Percentiles rank a stretch among this genome's conserved stretches.
phyloP scores from a whole-genome alignment of 371 early-diverging fungal genomes.

The Lichtheimia hyalospora region DNA sequence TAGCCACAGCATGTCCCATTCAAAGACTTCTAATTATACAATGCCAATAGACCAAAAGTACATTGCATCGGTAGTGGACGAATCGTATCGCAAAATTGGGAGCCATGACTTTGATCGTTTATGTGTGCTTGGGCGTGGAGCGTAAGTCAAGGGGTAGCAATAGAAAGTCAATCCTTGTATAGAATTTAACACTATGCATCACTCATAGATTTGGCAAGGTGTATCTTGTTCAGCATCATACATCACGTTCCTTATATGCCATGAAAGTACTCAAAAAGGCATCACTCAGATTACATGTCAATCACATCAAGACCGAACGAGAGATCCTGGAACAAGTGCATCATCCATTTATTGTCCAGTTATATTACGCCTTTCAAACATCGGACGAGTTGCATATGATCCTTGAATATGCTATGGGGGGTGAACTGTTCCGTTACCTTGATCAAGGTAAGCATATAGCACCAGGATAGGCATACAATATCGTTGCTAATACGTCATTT shows the following conservation, averaged over 20 bases:
- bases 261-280: slow-evolving; percentile 95
- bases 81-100: slow-evolving; percentile 31
- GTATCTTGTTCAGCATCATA: slow-evolving; percentile 70
- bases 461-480: neutral
- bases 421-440: slow-evolving; percentile 95
- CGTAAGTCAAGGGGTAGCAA: slow-evolving; percentile 40
- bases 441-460: slow-evolving; percentile 28
- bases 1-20: no score
- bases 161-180: neutral
- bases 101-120: slow-evolving; percentile 85
- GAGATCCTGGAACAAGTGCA: slow-evolving; percentile 73
- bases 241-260: slow-evolving; percentile 69
- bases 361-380: slow-evolving; percentile 96
- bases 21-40: slow-evolving; percentile 1
- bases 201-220: slow-evolving; percentile 72
- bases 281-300: slow-evolving; percentile 67
- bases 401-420: slow-evolving; percentile 98
- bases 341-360: slow-evolving; percentile 94
- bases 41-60: slow-evolving; percentile 11
- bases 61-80: slow-evolving; percentile 8
- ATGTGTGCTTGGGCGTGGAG: slow-evolving; percentile 95
- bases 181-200: neutral
- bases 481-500: neutral
- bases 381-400: slow-evolving; percentile 87
- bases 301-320: slow-evolving; percentile 77